Evolutionary conservation across 306 rosid species (phyloP), one percentile per base, ranked within the genome.

Genomic region (Rosa lucieae): DNA sequence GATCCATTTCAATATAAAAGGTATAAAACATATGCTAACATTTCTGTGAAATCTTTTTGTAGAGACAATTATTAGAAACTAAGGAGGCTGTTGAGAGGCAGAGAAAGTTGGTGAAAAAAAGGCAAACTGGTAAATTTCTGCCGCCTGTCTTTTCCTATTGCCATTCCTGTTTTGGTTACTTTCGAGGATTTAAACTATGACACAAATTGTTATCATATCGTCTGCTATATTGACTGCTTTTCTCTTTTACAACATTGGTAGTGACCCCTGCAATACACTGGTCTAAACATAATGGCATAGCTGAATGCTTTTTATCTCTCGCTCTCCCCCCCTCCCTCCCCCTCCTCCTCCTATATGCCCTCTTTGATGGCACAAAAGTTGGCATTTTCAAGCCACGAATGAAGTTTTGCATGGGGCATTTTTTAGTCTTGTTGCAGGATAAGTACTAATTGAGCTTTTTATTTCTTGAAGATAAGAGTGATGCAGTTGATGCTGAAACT

Each of bases 71-170:
- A 56, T 61, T 93, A 48, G 99, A 96, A 86, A 88, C 92, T 21
- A 93, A 89, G 87, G 99, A 96, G 84, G 94, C 96, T 47, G 85
- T 96, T 61, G 98, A 93, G 77, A 89, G 99, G 72, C 98, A 91
- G 77, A 96, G 99, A 78, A 96, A 96, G 77, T 89, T 78, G n/a
- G 85, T 93, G 69, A 96, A 96, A 92, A 93, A 93, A 89, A 89
- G 90, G 77, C 98, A 90, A 76, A 72, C 90, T 48, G 98, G 99
- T 92, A 88, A 80, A 47, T 9, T 82, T 63, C 5, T 29, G 21
- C 17, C 46, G 71, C 79, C 21, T 47, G 21, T 61, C 13, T 46
- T 11, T 48, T 47, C 72, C 65, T 18, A 76, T 76, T 76, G 23
- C 47, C 8, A 32, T 47, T 63, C 72, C 7, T 10, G 10, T 49